Percentiles rank a stretch among this genome's conserved stretches.
These are phyloP conservation scores for Vanrija sp. DNA, from an alignment of 1,284 basidiomycete genomes.

Conservation along the genomic window DNA sequence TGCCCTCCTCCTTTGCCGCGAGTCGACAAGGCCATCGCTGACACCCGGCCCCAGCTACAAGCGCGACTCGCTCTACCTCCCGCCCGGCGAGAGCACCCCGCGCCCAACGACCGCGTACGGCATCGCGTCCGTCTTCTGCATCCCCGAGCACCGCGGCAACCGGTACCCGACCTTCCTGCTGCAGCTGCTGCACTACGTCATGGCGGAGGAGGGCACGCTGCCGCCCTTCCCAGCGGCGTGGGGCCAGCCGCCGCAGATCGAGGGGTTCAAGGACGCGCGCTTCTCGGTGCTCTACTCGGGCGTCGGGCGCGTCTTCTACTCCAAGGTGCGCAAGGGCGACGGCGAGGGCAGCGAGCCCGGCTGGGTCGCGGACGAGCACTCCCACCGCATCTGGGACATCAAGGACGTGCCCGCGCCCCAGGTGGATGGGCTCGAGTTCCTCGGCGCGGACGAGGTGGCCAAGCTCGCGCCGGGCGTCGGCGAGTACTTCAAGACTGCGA, in stretches of 20 bases:
- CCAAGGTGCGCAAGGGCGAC: conserved; percentile 17
- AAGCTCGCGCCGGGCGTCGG: conserved; percentile 1
- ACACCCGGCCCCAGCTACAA: conserved; percentile 20
- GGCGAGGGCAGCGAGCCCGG: background rate
- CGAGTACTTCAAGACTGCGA: background rate
- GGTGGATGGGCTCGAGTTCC: conserved; percentile 5
- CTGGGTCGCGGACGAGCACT: conserved; percentile 3
- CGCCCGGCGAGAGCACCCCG: conserved; percentile 11
- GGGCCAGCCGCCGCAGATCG: conserved; percentile 19
- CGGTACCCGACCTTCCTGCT: conserved; percentile 36
- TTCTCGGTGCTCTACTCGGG: conserved; percentile 36
- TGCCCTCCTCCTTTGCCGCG: background rate
- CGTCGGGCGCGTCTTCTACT: conserved; percentile 33
- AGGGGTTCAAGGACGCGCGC: conserved; percentile 3
- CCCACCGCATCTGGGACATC: conserved; percentile 1
- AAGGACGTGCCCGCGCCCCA: background rate
- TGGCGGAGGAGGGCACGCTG: conserved; percentile 11
- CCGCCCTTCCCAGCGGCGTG: conserved; percentile 23
- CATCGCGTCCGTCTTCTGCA: conserved; percentile 36
- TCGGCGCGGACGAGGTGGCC: background rate
- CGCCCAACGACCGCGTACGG: conserved; percentile 23
- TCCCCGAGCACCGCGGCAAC: conserved; percentile 25
- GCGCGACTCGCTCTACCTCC: conserved; percentile 13
- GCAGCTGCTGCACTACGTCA: conserved; percentile 29
- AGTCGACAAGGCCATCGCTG: background rate